Evolutionary conservation across 192 early-diverging fungal species (phyloP), one percentile per base, ranked within the genome.

Genomic region (Piromyces sp.): DNA sequence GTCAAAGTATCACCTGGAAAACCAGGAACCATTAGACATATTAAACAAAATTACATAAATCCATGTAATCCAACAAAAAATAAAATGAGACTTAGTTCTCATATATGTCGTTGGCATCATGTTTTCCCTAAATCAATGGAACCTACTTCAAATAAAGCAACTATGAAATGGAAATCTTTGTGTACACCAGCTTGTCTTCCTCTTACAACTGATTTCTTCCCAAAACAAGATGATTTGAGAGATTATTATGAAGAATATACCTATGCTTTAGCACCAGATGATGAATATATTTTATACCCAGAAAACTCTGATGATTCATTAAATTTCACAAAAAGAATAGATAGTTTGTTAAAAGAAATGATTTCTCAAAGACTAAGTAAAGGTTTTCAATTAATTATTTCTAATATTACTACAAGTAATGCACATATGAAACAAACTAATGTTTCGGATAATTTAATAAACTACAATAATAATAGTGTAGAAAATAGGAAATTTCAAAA

Each of bases 101-200:
- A 95, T 81, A 85, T 93, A 30, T 84, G 92, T 80, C 93, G 95
- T 15, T 99, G 97, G 97, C 90, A 95, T n/a, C 93, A 95, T 82
- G 92, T 95, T 2, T 94, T 95, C 82, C 94, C 94, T 81, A 13
- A 91, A 89, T 79, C 82, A 82, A 79, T 87, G 14, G 85, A 86
- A 78, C 86, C 83, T 30, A 85, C 86, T 81, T 84, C 87, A 79
- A 85, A 90, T 80, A 87, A 91, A 80, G 89, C 91, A 51, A 86
- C 91, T 82, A 88, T 92, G 28, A 87, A 96, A 78, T 99, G 97
- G 97, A 92, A 91, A 79, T 96, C 96, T 7, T 82, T 99, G 29
- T 94, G 91, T 81, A 96, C 95, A 16, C 97, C 97, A 0, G 97
- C 96, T 17, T 96, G 94, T 83, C 85, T 99, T 42, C 97, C 97